Base-by-base conservation (phyloP, 257 asterid species). In the Primulina huaijiensis region DNA sequence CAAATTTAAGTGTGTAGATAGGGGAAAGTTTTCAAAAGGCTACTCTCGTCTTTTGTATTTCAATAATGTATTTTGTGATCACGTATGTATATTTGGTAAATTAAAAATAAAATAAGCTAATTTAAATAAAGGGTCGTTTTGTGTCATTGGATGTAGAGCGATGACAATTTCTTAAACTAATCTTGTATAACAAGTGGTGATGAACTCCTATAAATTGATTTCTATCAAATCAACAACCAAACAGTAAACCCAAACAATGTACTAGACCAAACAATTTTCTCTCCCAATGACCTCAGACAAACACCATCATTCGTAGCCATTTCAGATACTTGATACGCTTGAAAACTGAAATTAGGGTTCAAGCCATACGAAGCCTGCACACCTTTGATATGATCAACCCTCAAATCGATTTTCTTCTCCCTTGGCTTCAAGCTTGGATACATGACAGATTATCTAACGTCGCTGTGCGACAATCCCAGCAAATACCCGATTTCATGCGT, bases 401-500 rank as follows among this genome's bases (percentile, higher is more conserved):
- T 80, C 82, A 92, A 43, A 20, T 81, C 87, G 29, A 80, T 72
- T 70, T 88, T 90, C 80, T 62, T 86, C 69, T 82, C 74, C 79
- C 97, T 80, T 3, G 92, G 88, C 56, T 71, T 80, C 86, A 93
- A 62, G 72, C 85, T 89, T 46, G 98, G 97, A 62, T 83, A 90
- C 98, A 93, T 93, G n/a, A 90, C 85, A 53, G 98, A 89, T 40
- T 84, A 92, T 35, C 72, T 80, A 8, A 73, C 86, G 7, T 70
- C 73, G 50, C 86, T 74, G 66, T 93, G 97, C 8, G 81, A 90
- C 76, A 92, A 65, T 4, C 98, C 97, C 69, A 92, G 65, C 75
- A 92, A 60, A 59, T 92, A 96, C 9, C 98, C 97, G 0, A 92
- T 92, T 78, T 92, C 97, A 38, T 92, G 97, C 14, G 92, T 87